Base-by-base conservation (phyloP, 352 stramenopile species). In the Globisporangium canariense region DNA sequence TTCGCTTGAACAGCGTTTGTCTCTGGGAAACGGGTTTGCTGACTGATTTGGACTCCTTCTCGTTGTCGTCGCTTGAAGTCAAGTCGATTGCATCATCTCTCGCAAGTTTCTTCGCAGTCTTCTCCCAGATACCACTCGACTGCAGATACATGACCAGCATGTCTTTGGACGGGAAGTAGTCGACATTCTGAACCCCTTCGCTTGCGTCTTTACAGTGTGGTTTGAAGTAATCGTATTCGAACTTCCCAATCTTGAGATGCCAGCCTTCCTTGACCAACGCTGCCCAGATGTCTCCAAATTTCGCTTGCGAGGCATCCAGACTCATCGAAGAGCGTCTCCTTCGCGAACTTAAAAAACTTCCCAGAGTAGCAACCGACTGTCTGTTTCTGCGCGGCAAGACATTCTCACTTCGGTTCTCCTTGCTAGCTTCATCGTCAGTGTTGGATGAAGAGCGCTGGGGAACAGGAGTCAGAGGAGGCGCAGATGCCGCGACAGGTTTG, bases 171-270 rank as follows among this genome's bases (percentile, higher is more conserved):
- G 59, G 65, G 51, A 90, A 92, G 67, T 81, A 90, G 62, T 90
- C 81, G 11, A 77, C 61, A 30, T 68, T 70, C 46, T 55, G 55
- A 10, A 69, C 34, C 5, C 75, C 77, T 13, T 88, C 72, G 14
- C 62, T 66, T n/a, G 60, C 38, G 9, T 67, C 73, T 2, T 67
- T 59, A n/a, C 71, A 86, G 47, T 75, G 66, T 7, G 83, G 83
- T 58, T 77, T 88, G 68, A 89, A 89, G 71, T 88, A 58, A 18
- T 58, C 52, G 53, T 81, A 92, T 20, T 78, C 81, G 4, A 90
- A 68, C 6, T n/a, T 51, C 5, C 78, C 63, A 54, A 38, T 30
- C 18, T 60, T 64, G 43, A 77, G 81, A 38, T 86, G 73, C 83
- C 83, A 92, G 4, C 81, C 81, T 61, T 85, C 62, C 41, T 78